Conservation (phyloP, 2,329 filamentous ascomycete species). For the Dactylellina leptospora region DNA sequence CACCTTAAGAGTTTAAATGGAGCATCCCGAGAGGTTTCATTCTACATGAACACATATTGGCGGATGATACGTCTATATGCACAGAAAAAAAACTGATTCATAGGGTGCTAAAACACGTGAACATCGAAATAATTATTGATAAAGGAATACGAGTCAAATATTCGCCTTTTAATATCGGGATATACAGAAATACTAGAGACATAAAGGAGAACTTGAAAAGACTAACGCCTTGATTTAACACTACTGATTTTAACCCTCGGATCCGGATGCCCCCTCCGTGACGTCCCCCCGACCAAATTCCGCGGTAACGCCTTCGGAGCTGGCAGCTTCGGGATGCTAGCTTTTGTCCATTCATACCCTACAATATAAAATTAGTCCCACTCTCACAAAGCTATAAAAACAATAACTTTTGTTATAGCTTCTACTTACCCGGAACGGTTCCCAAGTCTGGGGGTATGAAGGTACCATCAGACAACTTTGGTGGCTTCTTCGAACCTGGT, state of each 20-base stretch:
- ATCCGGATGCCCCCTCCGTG: neutral
- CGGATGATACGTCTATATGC: no score
- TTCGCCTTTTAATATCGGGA: no score
- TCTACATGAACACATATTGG: no score
- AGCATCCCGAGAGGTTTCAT: no score
- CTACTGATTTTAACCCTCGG: neutral
- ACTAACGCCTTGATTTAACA: neutral
- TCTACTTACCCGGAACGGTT: neutral
- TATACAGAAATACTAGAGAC: no score
- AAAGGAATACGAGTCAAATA: no score
- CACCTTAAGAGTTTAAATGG: no score
- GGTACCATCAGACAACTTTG: neutral
- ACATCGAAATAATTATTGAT: no score
- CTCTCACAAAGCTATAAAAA: neutral
- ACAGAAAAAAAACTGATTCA: no score
- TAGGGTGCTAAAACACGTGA: no score
- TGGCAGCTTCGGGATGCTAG: neutral
- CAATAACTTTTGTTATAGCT: neutral
- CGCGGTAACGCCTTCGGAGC: neutral
- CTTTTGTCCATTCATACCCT: slow-evolving; percentile 6
- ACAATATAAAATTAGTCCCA: neutral
- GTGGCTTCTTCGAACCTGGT: neutral
- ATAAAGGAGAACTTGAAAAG: no score
- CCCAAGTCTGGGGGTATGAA: neutral
- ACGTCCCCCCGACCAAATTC: neutral